These are phyloP conservation scores for Fraxinus cuspidata DNA, from an alignment of 257 asterid species.

Conservation along the genomic window DNA sequence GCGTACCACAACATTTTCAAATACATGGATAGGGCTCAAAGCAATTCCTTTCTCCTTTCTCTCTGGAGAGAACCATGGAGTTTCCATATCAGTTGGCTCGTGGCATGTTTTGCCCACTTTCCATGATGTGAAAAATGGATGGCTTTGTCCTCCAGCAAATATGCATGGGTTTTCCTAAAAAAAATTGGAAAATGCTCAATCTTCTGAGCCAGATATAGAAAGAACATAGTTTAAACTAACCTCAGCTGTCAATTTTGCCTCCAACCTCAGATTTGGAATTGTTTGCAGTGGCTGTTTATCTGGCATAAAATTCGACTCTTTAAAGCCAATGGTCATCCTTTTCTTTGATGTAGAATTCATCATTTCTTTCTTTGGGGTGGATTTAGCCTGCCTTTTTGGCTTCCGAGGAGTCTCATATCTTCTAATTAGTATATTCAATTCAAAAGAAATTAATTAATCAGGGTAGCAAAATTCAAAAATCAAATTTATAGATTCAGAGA, in stretches of 20 bases:
- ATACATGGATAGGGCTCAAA: slow-evolving; percentile 78
- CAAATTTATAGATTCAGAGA: slow-evolving; percentile 1
- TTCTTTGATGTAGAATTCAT: slow-evolving; percentile 52
- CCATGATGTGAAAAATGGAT: slow-evolving; percentile 81
- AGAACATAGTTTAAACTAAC: slow-evolving; percentile 36
- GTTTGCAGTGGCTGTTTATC: slow-evolving; percentile 48
- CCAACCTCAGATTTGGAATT: slow-evolving; percentile 76
- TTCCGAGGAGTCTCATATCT: slow-evolving; percentile 61
- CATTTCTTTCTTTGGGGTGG: slow-evolving; percentile 66
- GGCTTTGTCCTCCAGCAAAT: slow-evolving; percentile 80
- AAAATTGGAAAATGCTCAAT: slow-evolving; percentile 24
- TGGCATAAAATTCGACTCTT: slow-evolving; percentile 41
- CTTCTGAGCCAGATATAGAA: slow-evolving; percentile 13
- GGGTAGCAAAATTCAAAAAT: slow-evolving; percentile 22
- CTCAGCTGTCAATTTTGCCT: slow-evolving; percentile 82
- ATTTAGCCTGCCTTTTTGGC: slow-evolving; percentile 39
- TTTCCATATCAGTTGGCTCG: slow-evolving; percentile 53
- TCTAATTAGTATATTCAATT: slow-evolving; percentile 26
- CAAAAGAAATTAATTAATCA: slow-evolving; percentile 21
- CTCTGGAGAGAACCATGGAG: slow-evolving; percentile 37
- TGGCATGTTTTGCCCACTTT: slow-evolving; percentile 63
- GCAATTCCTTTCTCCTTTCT: slow-evolving; percentile 51
- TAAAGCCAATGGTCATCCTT: slow-evolving; percentile 45
- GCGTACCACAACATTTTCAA: slow-evolving; percentile 67
- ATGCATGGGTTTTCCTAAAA: slow-evolving; percentile 79